phyloP scores from a whole-genome alignment of 352 stramenopile genomes.

The Poterioochromonas sp. region DNA sequence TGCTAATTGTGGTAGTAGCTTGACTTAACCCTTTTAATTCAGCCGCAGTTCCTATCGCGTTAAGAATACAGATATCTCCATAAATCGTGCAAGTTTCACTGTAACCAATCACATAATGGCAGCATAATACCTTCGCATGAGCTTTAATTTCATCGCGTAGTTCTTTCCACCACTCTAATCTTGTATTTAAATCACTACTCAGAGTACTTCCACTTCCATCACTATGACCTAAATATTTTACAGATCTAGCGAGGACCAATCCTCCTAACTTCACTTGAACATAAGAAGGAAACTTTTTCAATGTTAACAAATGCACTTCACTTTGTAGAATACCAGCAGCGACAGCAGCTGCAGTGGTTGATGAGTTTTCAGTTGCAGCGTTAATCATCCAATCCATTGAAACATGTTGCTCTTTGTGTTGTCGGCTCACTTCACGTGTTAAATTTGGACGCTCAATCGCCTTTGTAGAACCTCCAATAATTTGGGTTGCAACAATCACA shows the following conservation, averaged over 20 bases:
- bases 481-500: background rate
- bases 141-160: slow-evolving; percentile 61
- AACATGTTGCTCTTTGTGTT: background rate
- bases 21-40: background rate
- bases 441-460: background rate
- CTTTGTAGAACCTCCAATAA: background rate
- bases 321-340: slow-evolving; percentile 43
- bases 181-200: slow-evolving; percentile 25
- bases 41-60: slow-evolving; percentile 55
- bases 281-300: slow-evolving; percentile 70
- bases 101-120: slow-evolving; percentile 88
- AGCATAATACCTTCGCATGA: slow-evolving; percentile 53
- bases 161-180: slow-evolving; percentile 62
- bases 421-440: background rate
- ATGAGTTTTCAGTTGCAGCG: too few species aligned
- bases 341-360: background rate
- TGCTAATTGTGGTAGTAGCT: background rate
- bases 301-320: slow-evolving; percentile 86
- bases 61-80: slow-evolving; percentile 81
- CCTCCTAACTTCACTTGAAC: slow-evolving; percentile 58
- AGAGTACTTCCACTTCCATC: background rate
- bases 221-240: slow-evolving; percentile 58
- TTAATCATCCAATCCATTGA: slow-evolving; percentile 13
- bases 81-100: slow-evolving; percentile 90
- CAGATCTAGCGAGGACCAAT: slow-evolving; percentile 52